Evolutionary conservation across 257 asterid species (phyloP).

Genomic region (Solanum raphanifolium): DNA sequence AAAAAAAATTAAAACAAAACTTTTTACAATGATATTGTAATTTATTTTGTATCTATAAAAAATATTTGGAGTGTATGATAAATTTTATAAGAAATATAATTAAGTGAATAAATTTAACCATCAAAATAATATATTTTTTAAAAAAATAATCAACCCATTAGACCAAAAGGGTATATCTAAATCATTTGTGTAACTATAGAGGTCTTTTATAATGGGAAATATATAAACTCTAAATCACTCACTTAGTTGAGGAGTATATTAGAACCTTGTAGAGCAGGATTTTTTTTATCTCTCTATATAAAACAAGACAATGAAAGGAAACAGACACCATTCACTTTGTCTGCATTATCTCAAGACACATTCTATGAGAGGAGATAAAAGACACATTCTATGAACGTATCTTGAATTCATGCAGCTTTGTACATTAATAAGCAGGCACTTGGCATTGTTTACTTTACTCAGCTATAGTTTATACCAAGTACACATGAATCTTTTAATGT

Average conservation of each 20-base stretch:
- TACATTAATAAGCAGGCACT: not conserved
- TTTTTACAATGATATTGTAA: no score
- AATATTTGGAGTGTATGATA: no score
- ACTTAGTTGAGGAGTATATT: not conserved
- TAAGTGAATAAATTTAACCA: no score
- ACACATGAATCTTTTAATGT: not conserved
- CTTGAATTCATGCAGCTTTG: not conserved
- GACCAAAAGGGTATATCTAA: not conserved
- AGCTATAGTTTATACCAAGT: not conserved
- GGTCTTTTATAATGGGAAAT: no score
- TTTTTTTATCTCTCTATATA: no score
- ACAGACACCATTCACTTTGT: not conserved
- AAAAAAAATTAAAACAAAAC: no score
- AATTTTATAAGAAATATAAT: no score
- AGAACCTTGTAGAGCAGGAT: not conserved
- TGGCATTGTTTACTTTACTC: not conserved
- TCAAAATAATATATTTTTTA: no score
- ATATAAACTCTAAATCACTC: no score
- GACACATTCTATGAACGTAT: not conserved
- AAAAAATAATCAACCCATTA: no score
- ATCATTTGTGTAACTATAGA: not conserved
- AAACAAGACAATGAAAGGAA: not conserved
- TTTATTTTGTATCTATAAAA: no score
- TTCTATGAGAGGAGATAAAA: not conserved
- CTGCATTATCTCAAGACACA: no score